Base-by-base conservation (phyloP, 495 filamentous ascomycete genomes). In the Bombardia bombarda region DNA sequence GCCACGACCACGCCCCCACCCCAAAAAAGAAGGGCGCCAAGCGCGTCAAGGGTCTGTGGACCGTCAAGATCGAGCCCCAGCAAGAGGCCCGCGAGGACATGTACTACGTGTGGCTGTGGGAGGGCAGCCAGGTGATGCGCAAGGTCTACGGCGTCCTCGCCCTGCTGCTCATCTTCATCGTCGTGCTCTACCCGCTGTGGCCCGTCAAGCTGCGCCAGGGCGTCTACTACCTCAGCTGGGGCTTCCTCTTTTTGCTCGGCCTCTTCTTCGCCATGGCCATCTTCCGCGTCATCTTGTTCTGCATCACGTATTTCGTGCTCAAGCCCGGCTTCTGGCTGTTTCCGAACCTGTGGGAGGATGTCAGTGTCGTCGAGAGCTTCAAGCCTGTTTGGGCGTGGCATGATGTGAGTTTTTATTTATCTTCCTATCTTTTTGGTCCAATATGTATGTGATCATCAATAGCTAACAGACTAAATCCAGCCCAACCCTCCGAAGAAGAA, bases 181-280 rank as follows among this genome's bases (percentile, higher is more conserved):
- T 97, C 12, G 90, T 97, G 40, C 76, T 96, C 59, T 99, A 97
- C 72, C 93, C 93, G 9, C 77, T 99, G 35, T 99, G 93, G 93
- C 93, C 93, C 6, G 77, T 92, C 30, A 80, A 86, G 61, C 61
- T 97, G 67, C 76, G 93, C 50, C 79, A 90, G 50, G 92, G 93
- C 23, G 93, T 96, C 24, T 99, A 94, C 86, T 97, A 99, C 66
- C 73, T 97, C 36, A 90, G 84, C 68, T 94, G 96, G 75, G 90
- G 80, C 32, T 87, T 92, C 80, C 73, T 97, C 54, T 86, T 87
- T 19, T 72, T 97, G 40, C 78, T 99, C 30, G 93, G 87, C 23
- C 64, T 95, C 40, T 99, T 99, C 79, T 95, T 99, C 65, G 84
- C 79, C 53, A 96, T 99, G 90, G 82, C 90, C 0, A 90, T 99